A percentile compares a stretch with the other conserved stretches of the same genome.
These are phyloP conservation scores for Cyamopsis tetragonoloba DNA, from an alignment of 306 rosid species.

Conservation along the genomic window DNA sequence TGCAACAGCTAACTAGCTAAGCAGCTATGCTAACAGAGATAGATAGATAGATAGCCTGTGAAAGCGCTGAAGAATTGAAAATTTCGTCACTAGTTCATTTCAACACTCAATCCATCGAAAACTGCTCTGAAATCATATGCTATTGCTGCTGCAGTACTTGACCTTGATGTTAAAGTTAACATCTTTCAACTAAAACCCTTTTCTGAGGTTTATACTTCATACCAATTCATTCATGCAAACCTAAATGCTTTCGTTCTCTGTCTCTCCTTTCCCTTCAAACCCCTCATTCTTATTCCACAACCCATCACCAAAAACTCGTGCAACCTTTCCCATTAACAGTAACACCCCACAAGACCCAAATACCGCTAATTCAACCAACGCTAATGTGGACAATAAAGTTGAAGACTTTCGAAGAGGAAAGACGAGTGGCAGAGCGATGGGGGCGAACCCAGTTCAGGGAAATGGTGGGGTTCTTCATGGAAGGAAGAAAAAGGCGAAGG, in stretches of 20 bases:
- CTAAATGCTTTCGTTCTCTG: slow-evolving; percentile 16
- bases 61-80: too few relatives aligned
- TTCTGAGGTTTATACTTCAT: not conserved
- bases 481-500: slow-evolving; percentile 53
- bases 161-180: too few relatives aligned
- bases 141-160: too few relatives aligned
- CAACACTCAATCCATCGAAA: too few relatives aligned
- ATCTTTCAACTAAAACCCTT: not conserved
- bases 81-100: too few relatives aligned
- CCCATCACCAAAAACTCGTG: slow-evolving; percentile 14
- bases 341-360: slow-evolving; percentile 12
- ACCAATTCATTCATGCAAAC: not conserved
- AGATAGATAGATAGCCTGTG: too few relatives aligned
- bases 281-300: slow-evolving; percentile 27
- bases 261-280: slow-evolving; percentile 34
- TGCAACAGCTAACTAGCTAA: too few relatives aligned
- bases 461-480: slow-evolving; percentile 12
- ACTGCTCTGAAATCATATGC: too few relatives aligned
- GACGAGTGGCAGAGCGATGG: slow-evolving; percentile 21
- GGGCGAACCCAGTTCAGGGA: slow-evolving; percentile 22
- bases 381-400: not conserved
- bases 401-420: slow-evolving; percentile 8
- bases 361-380: not conserved
- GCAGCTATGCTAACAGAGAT: too few relatives aligned
- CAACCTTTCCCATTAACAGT: slow-evolving; percentile 16